Conservation (phyloP, 129 eudicot genomes). For the Smallanthus sonchifolius region DNA sequence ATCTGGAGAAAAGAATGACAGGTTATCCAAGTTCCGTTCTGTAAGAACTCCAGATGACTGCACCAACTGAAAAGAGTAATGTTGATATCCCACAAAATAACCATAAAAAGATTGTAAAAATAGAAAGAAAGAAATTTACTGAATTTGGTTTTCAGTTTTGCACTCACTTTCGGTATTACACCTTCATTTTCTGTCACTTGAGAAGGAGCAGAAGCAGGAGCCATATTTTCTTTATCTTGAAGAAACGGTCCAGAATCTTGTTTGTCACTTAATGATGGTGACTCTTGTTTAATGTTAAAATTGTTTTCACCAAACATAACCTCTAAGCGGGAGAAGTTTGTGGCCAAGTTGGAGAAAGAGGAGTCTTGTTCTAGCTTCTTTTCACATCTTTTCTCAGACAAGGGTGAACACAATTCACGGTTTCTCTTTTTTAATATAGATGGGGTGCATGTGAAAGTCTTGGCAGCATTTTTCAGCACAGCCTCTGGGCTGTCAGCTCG, state of each 20-base stretch:
- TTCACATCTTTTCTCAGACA: constrained; percentile 77
- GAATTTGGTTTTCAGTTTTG: not conserved
- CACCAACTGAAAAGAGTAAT: constrained; percentile 29
- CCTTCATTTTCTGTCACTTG: constrained; percentile 28
- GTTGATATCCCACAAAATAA: not conserved
- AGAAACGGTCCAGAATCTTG: constrained; percentile 19
- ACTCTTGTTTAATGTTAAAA: constrained; percentile 2
- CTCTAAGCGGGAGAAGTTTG: constrained; percentile 62
- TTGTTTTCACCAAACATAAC: constrained; percentile 55
- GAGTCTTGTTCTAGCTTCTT: constrained; percentile 55
- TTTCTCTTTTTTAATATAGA: constrained; percentile 81
- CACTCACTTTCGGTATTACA: constrained; percentile 21
- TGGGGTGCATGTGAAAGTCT: constrained; percentile 67
- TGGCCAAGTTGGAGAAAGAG: constrained; percentile 48
- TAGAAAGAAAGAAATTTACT: not conserved
- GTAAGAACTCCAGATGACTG: constrained; percentile 44
- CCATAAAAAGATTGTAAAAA: not conserved
- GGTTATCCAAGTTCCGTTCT: constrained; percentile 47
- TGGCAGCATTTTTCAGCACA: constrained; percentile 83
- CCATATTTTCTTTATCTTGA: constrained; percentile 63
- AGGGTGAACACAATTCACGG: constrained; percentile 79
- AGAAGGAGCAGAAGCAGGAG: constrained; percentile 24
- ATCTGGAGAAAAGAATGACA: constrained; percentile 65
- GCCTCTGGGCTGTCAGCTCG: constrained; percentile 74
- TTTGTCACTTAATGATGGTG: constrained; percentile 32